phyloP scores from a whole-genome alignment of 2,329 filamentous ascomycete genomes.

The Claviceps lovelessii region DNA sequence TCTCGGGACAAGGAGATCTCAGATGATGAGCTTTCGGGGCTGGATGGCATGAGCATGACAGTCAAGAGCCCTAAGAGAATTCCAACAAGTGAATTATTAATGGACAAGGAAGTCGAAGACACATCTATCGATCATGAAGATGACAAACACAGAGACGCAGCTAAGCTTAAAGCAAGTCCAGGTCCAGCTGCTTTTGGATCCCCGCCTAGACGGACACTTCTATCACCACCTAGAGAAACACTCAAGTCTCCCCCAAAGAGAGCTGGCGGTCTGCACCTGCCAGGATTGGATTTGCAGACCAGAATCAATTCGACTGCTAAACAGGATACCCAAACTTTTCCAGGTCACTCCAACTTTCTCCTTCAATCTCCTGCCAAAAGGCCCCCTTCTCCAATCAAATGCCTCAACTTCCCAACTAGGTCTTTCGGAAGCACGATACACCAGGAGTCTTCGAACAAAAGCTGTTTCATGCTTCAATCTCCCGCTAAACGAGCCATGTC shows the following conservation, averaged over 20 bases:
- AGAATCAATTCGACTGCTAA: constrained; percentile 3
- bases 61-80: neutral
- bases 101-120: neutral
- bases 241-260: constrained; percentile 42
- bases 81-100: constrained; percentile 9
- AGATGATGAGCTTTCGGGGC: constrained; percentile 45
- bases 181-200: constrained; percentile 26
- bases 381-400: constrained; percentile 30
- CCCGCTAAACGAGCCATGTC: constrained; percentile 33
- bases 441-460: constrained; percentile 28
- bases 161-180: constrained; percentile 1
- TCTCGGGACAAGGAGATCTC: constrained; percentile 32
- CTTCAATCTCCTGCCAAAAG: constrained; percentile 39
- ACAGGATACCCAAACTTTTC: constrained; percentile 12
- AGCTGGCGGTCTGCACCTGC: constrained; percentile 17
- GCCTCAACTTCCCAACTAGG: constrained; percentile 14
- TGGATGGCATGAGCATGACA: constrained; percentile 18
- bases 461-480: constrained; percentile 33
- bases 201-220: constrained; percentile 39
- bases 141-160: constrained; percentile 3
- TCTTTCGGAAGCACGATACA: constrained; percentile 14
- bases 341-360: constrained; percentile 23
- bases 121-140: constrained; percentile 6
- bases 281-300: constrained; percentile 20
- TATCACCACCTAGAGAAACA: constrained; percentile 39